Evolutionary conservation across 2,329 filamentous ascomycete genomes (phyloP), one percentile per base, ranked within the genome.

Genomic region (Pyrenophora teres): DNA sequence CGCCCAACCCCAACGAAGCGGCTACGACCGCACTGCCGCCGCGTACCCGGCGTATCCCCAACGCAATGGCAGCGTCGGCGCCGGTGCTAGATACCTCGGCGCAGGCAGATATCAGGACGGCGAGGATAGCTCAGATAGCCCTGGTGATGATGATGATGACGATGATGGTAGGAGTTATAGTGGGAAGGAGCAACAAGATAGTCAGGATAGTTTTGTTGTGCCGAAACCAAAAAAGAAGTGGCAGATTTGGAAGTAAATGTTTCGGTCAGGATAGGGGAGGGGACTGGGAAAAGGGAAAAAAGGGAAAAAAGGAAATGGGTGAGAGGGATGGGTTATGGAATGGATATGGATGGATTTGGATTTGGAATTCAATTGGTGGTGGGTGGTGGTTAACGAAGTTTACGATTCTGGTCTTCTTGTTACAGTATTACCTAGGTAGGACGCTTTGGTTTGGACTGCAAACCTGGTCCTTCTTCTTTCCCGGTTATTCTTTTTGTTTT

Each of bases 211-310:
- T 38, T 73, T 72, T 52, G 63, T 66, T 31, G 54, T 62, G 25
- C 65, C 67, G n/a, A 64, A 72, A 53, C 77, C 72, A 44, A 77
- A 76, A 57, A 67, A 54, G 53, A 70, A 65, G 60, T 74, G 67
- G 71, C 72, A 70, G 69, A 70, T 73, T 59, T 70, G 71, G 73
- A 56, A 57, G 31, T 66, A 40, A 47, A 21, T 21, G 19, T 21
- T 3, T 38, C 10, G 15, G 30, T 8, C 27, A 30, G 10, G 13
- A 23, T 21, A 21, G 19, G 19, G 13, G 30, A n/a, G 23, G 16
- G 9, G 15, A 12, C 19, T 6, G 6, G 23, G 13, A 4, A 30
- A 16, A 6, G 33, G n/a, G 2, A 30, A 16, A 31, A 21, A 19
- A 16, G 10, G 18, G n/a, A 30, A 36, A 16, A 25, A 27, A 16